phyloP scores from a whole-genome alignment of 768 basidiomycete species.

The Rossbeevera mucosa region DNA sequence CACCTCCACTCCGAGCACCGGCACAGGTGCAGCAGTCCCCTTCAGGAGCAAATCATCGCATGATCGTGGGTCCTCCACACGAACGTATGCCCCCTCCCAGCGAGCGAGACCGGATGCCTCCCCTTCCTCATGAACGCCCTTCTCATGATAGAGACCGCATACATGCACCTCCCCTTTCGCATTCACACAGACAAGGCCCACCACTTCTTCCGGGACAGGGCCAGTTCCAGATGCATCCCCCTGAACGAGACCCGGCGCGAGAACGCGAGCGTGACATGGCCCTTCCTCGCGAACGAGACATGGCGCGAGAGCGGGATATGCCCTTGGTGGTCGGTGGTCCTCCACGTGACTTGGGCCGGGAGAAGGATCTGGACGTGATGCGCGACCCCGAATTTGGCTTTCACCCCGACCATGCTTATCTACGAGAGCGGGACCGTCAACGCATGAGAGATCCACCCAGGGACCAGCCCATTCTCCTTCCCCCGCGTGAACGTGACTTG shows the following conservation, averaged over 20 bases:
- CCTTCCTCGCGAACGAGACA: conserved; percentile 22
- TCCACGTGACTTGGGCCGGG: conserved; percentile 22
- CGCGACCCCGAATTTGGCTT: conserved; percentile 24
- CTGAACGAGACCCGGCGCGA: conserved; percentile 25
- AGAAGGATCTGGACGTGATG: conserved; percentile 22
- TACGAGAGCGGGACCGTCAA: conserved; percentile 24
- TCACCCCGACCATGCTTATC: conserved; percentile 22
- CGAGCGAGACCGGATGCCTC: conserved; percentile 26
- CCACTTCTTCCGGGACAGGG: conserved; percentile 28
- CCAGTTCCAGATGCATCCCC: conserved; percentile 27
- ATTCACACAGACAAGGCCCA: conserved; percentile 17
- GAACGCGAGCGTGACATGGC: conserved; percentile 23
- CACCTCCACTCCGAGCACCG: conserved; percentile 12
- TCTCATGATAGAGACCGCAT: conserved; percentile 25
- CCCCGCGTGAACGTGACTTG: conserved; percentile 25
- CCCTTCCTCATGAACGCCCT: conserved; percentile 20
- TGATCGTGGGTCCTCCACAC: conserved; percentile 17
- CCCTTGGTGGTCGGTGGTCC: conserved; percentile 12
- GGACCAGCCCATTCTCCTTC: conserved; percentile 16
- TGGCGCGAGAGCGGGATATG: conserved; percentile 22
- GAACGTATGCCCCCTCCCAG: conserved; percentile 22
- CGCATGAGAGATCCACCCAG: conserved; percentile 16
- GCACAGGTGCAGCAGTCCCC: conserved; percentile 21
- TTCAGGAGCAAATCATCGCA: conserved; percentile 22
- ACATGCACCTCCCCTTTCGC: conserved; percentile 22